These are phyloP conservation scores for Capsella rubella DNA, from an alignment of 441 rosid species.

Conservation along the genomic window DNA sequence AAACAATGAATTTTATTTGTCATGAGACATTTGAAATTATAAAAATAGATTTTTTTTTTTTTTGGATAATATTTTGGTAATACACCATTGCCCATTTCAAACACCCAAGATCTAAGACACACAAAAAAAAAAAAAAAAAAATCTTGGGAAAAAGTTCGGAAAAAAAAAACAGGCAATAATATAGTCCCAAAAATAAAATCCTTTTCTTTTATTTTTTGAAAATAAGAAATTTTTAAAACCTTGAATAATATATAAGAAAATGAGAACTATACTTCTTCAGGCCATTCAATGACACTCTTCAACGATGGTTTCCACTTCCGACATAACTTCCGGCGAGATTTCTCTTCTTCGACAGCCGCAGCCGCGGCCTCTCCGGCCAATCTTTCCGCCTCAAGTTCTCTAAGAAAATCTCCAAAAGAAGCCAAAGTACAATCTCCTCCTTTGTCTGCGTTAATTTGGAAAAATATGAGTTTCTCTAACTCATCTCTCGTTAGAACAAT, in stretches of 20 bases:
- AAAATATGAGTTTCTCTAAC: conserved; percentile 61
- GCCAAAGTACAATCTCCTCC: conserved; percentile 38
- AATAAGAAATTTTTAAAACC: conserved; percentile 8
- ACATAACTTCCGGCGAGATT: conserved; percentile 32
- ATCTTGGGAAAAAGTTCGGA: conserved; percentile 4
- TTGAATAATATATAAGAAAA: conserved; percentile 16
- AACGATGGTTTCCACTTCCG: conserved; percentile 72
- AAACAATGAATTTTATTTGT: conserved; percentile 15
- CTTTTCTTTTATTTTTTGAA: neutral
- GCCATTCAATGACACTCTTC: conserved; percentile 65
- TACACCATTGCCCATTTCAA: conserved; percentile 40
- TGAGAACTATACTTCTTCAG: conserved; percentile 51
- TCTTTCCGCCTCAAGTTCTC: conserved; percentile 65
- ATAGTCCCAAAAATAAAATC: conserved; percentile 18
- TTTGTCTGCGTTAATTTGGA: conserved; percentile 52
- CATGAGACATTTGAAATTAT: conserved; percentile 6
- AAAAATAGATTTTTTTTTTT: conserved; percentile 2
- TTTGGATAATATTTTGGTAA: conserved; percentile 20
- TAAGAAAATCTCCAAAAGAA: conserved; percentile 56
- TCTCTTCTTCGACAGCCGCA: conserved; percentile 31
- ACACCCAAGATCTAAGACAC: conserved; percentile 29
- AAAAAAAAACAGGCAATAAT: conserved; percentile 32
- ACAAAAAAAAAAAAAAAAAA: too few species aligned
- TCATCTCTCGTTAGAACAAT: conserved; percentile 76
- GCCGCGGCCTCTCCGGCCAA: conserved; percentile 40